Evolutionary conservation across 1,284 basidiomycete genomes (phyloP).

Genomic region (Cutaneotrichosporon sp.): DNA sequence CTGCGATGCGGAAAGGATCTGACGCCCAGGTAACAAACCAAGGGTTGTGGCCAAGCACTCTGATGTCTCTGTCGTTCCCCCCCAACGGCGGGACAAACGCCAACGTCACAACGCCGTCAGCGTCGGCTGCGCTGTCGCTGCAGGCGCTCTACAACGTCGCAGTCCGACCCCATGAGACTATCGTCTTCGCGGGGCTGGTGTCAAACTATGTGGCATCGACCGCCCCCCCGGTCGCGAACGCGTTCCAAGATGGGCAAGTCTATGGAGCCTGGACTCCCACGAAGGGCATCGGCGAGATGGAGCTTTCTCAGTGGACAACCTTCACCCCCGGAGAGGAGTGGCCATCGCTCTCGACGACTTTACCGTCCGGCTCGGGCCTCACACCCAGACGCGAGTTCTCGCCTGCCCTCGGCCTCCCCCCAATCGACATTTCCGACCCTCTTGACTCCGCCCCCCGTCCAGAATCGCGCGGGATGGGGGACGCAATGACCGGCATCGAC

Average conservation of each 20-base stretch:
- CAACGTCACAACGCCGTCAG: slow-evolving; percentile 31
- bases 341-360: slow-evolving; percentile 26
- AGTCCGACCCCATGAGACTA: slow-evolving; percentile 41
- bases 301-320: slow-evolving; percentile 45
- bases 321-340: slow-evolving; percentile 43
- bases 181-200: slow-evolving; percentile 46
- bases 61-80: slow-evolving; percentile 38
- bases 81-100: slow-evolving; percentile 17
- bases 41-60: slow-evolving; percentile 44
- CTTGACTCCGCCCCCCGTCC: slow-evolving; percentile 12
- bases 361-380: slow-evolving; percentile 21
- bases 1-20: neutral
- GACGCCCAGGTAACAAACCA: slow-evolving; percentile 36
- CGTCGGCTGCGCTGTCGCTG: slow-evolving; percentile 36
- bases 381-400: slow-evolving; percentile 26
- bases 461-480: slow-evolving; percentile 6
- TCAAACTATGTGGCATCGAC: slow-evolving; percentile 26
- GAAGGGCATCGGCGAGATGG: slow-evolving; percentile 30
- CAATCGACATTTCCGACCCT: slow-evolving; percentile 19
- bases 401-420: slow-evolving; percentile 20
- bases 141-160: slow-evolving; percentile 47
- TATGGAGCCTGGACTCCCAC: slow-evolving; percentile 45
- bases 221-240: slow-evolving; percentile 6
- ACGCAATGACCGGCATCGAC: slow-evolving; percentile 32
- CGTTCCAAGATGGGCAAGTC: slow-evolving; percentile 20